Evolutionary conservation across 108 stramenopile genomes (phyloP).

Genomic region (Cylindrotheca closterium): DNA sequence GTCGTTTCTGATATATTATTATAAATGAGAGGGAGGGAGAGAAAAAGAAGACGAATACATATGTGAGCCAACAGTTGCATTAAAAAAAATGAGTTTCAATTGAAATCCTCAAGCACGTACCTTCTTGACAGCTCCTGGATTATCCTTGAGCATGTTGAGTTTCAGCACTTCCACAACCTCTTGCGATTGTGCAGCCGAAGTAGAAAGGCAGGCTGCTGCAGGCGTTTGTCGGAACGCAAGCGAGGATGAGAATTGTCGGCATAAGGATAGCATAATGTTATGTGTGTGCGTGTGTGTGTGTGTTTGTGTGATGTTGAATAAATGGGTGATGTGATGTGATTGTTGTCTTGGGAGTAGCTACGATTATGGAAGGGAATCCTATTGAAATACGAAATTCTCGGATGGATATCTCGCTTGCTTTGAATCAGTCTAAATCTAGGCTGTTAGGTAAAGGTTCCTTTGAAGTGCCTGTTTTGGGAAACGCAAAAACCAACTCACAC

Average conservation of each 20-base stretch:
- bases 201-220: neutral
- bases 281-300: too few species aligned
- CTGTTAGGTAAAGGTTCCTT: too few species aligned
- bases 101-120: too few species aligned
- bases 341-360: too few species aligned
- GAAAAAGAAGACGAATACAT: neutral
- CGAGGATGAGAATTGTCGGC: conserved; percentile 17
- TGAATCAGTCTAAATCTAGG: too few species aligned
- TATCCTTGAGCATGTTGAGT: conserved; percentile 77
- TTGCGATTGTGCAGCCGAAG: conserved; percentile 8
- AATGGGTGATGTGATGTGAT: too few species aligned
- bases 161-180: conserved; percentile 65
- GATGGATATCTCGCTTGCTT: too few species aligned
- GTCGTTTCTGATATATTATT: conserved; percentile 35
- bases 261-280: conserved; percentile 14
- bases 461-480: too few species aligned
- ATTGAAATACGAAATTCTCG: too few species aligned
- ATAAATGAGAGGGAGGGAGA: neutral
- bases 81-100: neutral
- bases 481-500: too few species aligned
- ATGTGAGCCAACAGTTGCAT: neutral
- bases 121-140: conserved; percentile 82
- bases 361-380: too few species aligned
- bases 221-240: neutral
- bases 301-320: too few species aligned